Evolutionary conservation across 2,329 filamentous ascomycete genomes (phyloP), one percentile per base, ranked within the genome.

Genomic region (Colletotrichum higginsianum): DNA sequence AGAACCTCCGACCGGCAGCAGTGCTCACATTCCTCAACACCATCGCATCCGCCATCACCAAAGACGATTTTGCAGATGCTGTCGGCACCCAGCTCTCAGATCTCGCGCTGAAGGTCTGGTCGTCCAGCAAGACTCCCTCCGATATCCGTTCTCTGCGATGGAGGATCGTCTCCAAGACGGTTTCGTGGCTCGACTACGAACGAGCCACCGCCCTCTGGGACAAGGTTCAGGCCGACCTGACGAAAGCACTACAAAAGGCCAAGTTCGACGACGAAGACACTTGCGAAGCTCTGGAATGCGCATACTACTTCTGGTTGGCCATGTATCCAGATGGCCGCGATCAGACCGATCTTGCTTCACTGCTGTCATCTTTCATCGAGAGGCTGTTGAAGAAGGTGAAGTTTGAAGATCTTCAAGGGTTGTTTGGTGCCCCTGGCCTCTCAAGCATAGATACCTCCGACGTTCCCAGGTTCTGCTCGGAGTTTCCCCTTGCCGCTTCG

Each of bases 1-100:
- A 78, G 18, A 75, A 16, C 58, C 78, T 68, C 65, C 79, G 57
- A 57, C 79, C 72, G 6, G 75, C 76, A 3, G 80, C 84, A 0
- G 77, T 82, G 6, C 82, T 84, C 26, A 76, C 86, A 6, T 82
- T 88, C 30, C 74, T 85, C 12, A 82, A 84, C 56, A 80, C 82
- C 2, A 78, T 88, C 44, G 81, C 82, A 0, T 77, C 81, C 26
- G 85, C 85, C 4, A 75, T 88, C 8, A 79, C 75, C 3, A 79
- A 78, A 16, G 83, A 87, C 56, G 79, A 83, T 2, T 84, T 82
- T 23, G 77, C 84, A 6, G 85, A 88, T 73, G 81, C 80, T 3
- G 77, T 84, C 2, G 82, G 82, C 7, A 79, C 77, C 26, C 80
- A 78, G 58, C 76, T 87, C 3, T 81, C 84, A 30, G 79, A 83